A percentile compares a stretch with the other conserved stretches of the same genome.
These are phyloP conservation scores for Fraxinus cuspidata DNA, from an alignment of 257 asterid species.

Conservation along the genomic window DNA sequence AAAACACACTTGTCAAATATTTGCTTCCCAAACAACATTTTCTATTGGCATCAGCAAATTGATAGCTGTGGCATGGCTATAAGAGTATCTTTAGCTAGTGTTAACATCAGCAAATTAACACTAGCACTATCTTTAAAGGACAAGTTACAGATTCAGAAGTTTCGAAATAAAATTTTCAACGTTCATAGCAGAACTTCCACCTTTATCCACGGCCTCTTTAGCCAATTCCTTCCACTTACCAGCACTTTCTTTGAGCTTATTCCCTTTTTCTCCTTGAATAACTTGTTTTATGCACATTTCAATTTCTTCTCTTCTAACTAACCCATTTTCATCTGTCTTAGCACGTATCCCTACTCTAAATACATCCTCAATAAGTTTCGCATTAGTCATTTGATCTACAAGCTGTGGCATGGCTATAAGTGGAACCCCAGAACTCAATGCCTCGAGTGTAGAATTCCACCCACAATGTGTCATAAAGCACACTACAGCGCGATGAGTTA, in stretches of 20 bases:
- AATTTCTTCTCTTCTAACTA: slow-evolving; percentile 28
- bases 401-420: slow-evolving; percentile 19
- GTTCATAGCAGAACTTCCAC: slow-evolving; percentile 7
- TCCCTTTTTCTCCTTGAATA: slow-evolving; percentile 15
- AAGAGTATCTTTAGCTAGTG: too few relatives aligned
- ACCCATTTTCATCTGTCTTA: slow-evolving; percentile 20
- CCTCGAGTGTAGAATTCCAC: slow-evolving; percentile 35
- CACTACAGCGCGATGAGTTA: slow-evolving; percentile 25
- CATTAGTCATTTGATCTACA: slow-evolving; percentile 30
- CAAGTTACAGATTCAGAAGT: neutral
- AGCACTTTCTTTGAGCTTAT: slow-evolving; percentile 6
- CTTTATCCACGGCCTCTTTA: neutral
- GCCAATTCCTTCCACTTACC: slow-evolving; percentile 19
- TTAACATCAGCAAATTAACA: too few relatives aligned
- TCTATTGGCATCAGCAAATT: too few relatives aligned
- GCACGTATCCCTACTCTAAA: slow-evolving; percentile 29
- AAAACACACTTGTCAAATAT: too few relatives aligned
- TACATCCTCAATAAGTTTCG: slow-evolving; percentile 32
- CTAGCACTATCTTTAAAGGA: neutral
- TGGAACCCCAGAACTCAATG: slow-evolving; percentile 24
- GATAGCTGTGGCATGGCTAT: too few relatives aligned
- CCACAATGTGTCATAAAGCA: slow-evolving; percentile 39
- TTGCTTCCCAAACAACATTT: too few relatives aligned
- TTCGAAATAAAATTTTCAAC: neutral
- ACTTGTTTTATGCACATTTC: slow-evolving; percentile 27